Conservation (phyloP, 805 yeast species). For the Naumovozyma castellii region DNA sequence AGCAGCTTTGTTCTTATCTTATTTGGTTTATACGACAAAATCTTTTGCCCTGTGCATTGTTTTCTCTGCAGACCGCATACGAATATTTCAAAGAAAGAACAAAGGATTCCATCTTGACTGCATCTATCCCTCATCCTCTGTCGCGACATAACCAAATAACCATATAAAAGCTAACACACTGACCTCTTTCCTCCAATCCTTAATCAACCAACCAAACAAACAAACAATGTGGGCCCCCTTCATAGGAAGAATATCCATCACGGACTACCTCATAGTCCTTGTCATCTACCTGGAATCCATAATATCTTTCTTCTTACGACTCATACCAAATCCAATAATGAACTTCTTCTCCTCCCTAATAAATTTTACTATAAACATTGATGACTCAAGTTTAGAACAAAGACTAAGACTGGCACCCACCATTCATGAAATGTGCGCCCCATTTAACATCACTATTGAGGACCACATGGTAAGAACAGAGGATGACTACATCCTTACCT, state of each 20-base stretch:
- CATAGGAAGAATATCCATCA: slow-evolving; percentile 31
- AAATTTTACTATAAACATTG: slow-evolving; percentile 13
- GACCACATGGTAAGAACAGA: slow-evolving; percentile 68
- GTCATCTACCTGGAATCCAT: slow-evolving; percentile 43
- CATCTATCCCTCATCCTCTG: no score
- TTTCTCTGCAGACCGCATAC: no score
- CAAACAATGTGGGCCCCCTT: slow-evolving; percentile 4
- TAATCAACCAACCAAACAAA: background rate
- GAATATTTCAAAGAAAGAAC: no score
- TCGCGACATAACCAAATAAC: no score
- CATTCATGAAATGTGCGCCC: slow-evolving; percentile 54
- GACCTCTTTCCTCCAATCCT: no score
- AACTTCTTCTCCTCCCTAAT: slow-evolving; percentile 27
- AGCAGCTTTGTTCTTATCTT: no score
- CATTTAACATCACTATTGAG: slow-evolving; percentile 64
- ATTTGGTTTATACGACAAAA: no score
- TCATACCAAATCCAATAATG: slow-evolving; percentile 39
- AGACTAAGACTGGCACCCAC: slow-evolving; percentile 32
- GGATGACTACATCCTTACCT: slow-evolving; percentile 66
- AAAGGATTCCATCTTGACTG: no score
- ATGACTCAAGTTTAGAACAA: slow-evolving; percentile 14
- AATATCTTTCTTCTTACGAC: slow-evolving; percentile 35
- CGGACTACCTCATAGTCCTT: slow-evolving; percentile 43
- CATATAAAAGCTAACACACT: no score
- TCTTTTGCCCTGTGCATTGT: no score